phyloP scores from a whole-genome alignment of 2,329 filamentous ascomycete genomes.

The Colletotrichum navitas region DNA sequence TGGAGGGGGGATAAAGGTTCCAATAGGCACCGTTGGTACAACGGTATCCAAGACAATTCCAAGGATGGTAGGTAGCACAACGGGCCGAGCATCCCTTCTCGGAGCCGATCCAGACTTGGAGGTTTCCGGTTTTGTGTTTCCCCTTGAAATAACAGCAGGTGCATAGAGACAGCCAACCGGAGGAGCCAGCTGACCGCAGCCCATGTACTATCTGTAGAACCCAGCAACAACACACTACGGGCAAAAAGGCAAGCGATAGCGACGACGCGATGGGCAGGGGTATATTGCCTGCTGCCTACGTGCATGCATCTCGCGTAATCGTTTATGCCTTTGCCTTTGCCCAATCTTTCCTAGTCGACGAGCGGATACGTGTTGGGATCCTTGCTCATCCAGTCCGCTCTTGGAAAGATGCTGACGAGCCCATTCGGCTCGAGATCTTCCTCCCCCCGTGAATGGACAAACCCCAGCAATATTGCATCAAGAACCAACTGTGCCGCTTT shows the following conservation, averaged over 20 bases:
- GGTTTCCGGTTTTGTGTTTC: background rate
- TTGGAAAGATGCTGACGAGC: constrained; percentile 1
- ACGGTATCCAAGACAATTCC: background rate
- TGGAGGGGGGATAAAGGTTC: background rate
- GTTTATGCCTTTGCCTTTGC: background rate
- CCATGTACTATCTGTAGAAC: background rate
- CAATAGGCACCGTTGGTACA: background rate
- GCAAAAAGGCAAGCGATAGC: background rate
- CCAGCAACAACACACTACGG: background rate
- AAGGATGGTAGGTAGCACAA: background rate
- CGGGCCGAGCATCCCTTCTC: background rate
- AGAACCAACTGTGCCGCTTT: constrained; percentile 33
- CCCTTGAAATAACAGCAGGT: background rate
- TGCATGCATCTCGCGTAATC: background rate
- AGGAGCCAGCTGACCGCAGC: background rate
- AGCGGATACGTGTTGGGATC: background rate
- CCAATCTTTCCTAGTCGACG: constrained; percentile 4
- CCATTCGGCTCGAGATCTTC: constrained; percentile 16
- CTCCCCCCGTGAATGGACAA: constrained; percentile 21
- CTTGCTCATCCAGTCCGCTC: background rate
- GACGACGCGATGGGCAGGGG: constrained; percentile 1
- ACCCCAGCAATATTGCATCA: constrained; percentile 10
- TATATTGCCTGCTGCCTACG: background rate
- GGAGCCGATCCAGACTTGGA: background rate
- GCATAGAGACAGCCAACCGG: background rate